Evolutionary conservation across 345 rosid genomes (phyloP).

Genomic region (Brassica cretica): DNA sequence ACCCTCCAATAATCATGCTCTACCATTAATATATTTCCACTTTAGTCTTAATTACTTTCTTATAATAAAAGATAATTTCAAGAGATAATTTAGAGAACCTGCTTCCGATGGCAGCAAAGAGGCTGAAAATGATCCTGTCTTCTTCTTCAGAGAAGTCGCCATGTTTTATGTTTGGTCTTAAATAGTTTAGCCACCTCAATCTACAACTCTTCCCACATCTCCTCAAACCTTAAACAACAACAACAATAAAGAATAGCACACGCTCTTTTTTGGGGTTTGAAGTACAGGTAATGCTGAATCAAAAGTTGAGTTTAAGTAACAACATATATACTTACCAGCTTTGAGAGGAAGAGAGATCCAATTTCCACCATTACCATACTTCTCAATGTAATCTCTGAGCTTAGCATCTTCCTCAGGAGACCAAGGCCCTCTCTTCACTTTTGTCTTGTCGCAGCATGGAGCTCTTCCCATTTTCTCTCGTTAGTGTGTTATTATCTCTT

Average conservation of each 20-base stretch:
- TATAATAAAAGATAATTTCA: not conserved
- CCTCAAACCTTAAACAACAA: conserved; percentile 55
- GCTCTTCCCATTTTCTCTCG: conserved; percentile 78
- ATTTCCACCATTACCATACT: conserved; percentile 83
- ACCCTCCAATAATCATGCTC: not conserved
- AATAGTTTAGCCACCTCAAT: conserved; percentile 93
- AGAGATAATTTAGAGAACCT: conserved; percentile 46
- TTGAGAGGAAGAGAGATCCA: conserved; percentile 95
- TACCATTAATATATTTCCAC: not conserved
- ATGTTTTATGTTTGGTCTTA: conserved; percentile 92
- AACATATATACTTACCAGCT: conserved; percentile 58
- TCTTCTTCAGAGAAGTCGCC: conserved; percentile 90
- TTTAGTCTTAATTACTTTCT: not conserved
- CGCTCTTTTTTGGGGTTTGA: not conserved
- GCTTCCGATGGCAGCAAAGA: conserved; percentile 90
- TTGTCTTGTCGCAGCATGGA: conserved; percentile 96
- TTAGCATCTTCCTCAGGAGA: conserved; percentile 92
- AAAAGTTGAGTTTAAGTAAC: not conserved
- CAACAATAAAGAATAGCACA: conserved; percentile 14
- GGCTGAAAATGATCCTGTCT: conserved; percentile 70
- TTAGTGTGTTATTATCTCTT: conserved; percentile 23
- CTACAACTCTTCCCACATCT: conserved; percentile 99
- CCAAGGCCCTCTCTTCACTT: conserved; percentile 98
- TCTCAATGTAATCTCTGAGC: conserved; percentile 81
- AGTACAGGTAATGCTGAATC: not conserved